Evolutionary conservation across 2,329 filamentous ascomycete genomes (phyloP), one percentile per base, ranked within the genome.

Genomic region (Penicillium sp.): DNA sequence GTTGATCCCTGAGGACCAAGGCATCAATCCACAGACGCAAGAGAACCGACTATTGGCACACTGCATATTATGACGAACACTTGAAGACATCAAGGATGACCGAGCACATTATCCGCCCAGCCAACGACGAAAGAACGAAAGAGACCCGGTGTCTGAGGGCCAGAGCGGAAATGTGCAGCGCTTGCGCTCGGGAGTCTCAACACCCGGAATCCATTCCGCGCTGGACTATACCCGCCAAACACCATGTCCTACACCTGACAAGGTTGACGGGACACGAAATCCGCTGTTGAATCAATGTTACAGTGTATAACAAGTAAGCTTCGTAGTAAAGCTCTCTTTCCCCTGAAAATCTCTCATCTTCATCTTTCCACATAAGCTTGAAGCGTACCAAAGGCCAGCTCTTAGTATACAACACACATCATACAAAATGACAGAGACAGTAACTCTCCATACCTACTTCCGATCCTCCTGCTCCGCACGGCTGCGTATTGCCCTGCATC

Each of bases 381-480:
- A 27, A 31, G 13, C 44, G 3, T 14, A 27, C 13, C 38, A 36
- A 31, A 42, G 14, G 38, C 31, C 38, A 10, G 43, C 10, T 14
- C 32, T 21, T 29, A n/a, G 22, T 6, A 40, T 36, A 42, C 34
- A 46, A 1, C 24, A 27, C 31, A 11, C 31, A 34, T 14, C 16
- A 31, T 43, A 14, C 49, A 62, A 50, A 54, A 71, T 65, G 60
- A 16, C 61, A 47, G 53, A 58, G 34, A 58, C 55, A 56, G 53
- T 71, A 44, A 71, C 67, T 2, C 79, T 87, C 9, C 80, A 87
- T 73, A 81, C 78, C 56, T 87, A 86, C 72, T 86, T 82, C 71
- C 78, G 83, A 58, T 87, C 85, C 45, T 86, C 83, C 14, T 87
- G 84, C 72, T 82, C 83, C 1, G 83, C 81, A 0, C 81, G 85